These are phyloP conservation scores for Phytophthora fragariaefolia DNA, from an alignment of 352 stramenopile species.

Conservation along the genomic window DNA sequence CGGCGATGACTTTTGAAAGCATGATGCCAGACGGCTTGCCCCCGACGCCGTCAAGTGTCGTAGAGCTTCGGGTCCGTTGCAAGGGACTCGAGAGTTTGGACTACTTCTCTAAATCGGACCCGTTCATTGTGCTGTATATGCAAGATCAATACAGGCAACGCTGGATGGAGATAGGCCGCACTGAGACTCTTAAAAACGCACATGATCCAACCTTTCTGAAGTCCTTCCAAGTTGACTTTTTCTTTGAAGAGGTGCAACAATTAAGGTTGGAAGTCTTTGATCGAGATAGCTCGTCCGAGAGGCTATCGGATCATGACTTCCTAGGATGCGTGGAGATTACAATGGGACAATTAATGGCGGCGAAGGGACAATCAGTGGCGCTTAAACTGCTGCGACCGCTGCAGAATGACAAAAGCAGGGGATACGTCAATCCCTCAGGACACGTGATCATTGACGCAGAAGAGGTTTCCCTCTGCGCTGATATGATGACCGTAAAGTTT, in stretches of 20 bases:
- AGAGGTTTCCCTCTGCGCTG: conserved; percentile 69
- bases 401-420: conserved; percentile 43
- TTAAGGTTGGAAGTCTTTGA: conserved; percentile 85
- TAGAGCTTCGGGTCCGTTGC: conserved; percentile 75
- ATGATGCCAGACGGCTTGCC: conserved; percentile 31
- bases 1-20: conserved; percentile 25
- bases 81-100: conserved; percentile 76
- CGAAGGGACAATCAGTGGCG: conserved; percentile 64
- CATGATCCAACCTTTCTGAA: conserved; percentile 74
- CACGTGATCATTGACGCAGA: conserved; percentile 70
- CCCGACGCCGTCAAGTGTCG: conserved; percentile 57
- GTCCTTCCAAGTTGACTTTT: conserved; percentile 75
- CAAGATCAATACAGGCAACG: conserved; percentile 48
- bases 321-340: conserved; percentile 80
- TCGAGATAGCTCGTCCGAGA: conserved; percentile 69
- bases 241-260: conserved; percentile 85
- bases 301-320: conserved; percentile 70
- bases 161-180: conserved; percentile 80
- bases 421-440: conserved; percentile 57
- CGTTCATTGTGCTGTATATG: conserved; percentile 79
- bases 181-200: conserved; percentile 77
- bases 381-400: conserved; percentile 61
- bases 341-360: conserved; percentile 78
- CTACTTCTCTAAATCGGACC: conserved; percentile 72
- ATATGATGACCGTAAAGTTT: conserved; percentile 71